These are phyloP conservation scores for Blastomyces emzantsi DNA, from an alignment of 2,329 filamentous ascomycete genomes.

Conservation along the genomic window DNA sequence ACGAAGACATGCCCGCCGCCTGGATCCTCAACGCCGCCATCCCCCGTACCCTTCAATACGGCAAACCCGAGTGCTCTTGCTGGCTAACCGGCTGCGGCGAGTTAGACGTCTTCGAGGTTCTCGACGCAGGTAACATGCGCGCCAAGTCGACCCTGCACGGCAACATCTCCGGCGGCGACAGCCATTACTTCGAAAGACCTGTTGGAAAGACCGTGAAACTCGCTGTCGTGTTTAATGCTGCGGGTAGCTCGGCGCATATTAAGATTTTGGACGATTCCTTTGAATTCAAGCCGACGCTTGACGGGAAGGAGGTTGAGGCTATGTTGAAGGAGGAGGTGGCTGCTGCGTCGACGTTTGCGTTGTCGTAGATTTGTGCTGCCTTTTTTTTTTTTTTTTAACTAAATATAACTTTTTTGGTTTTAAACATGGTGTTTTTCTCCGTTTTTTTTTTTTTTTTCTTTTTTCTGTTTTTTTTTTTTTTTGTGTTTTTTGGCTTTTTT, in stretches of 20 bases:
- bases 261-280: conserved; percentile 40
- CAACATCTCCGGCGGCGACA: conserved; percentile 50
- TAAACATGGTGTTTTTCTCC: neutral
- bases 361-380: neutral
- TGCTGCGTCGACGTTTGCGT: conserved; percentile 13
- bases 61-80: conserved; percentile 56
- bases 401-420: neutral
- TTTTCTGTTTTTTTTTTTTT: neutral
- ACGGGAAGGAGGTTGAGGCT: conserved; percentile 10
- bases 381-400: neutral
- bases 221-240: conserved; percentile 52
- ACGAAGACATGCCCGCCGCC: conserved; percentile 61
- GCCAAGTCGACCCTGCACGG: conserved; percentile 64
- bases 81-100: conserved; percentile 64
- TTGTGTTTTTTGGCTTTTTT: too few relatives aligned
- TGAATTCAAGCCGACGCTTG: conserved; percentile 18
- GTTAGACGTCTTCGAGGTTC: conserved; percentile 65
- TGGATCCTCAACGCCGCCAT: conserved; percentile 70
- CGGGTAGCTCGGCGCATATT: conserved; percentile 47
- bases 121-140: conserved; percentile 54
- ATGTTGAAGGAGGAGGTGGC: conserved; percentile 9
- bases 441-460: neutral
- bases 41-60: conserved; percentile 61
- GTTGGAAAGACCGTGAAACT: conserved; percentile 51
- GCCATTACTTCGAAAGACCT: conserved; percentile 64